A percentile compares a stretch with the other conserved stretches of the same genome.
These are phyloP conservation scores for Cryptococcus sp. DNA, from an alignment of 1,284 basidiomycete species.

Conservation along the genomic window DNA sequence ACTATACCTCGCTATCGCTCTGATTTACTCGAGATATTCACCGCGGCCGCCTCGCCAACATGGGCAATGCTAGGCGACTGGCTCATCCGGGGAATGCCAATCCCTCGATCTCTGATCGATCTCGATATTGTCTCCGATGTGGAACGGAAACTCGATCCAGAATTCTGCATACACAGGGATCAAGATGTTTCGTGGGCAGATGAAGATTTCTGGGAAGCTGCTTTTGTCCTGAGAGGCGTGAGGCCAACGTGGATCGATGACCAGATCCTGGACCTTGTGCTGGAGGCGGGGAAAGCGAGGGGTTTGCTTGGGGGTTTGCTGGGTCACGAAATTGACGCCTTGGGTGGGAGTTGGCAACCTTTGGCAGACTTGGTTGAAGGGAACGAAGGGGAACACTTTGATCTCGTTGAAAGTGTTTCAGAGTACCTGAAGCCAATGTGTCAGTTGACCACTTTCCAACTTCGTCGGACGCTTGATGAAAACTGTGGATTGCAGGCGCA, in stretches of 20 bases:
- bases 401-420: constrained; percentile 47
- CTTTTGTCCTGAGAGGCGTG: constrained; percentile 59
- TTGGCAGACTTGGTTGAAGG: constrained; percentile 5
- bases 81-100: constrained; percentile 68
- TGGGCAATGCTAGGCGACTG: constrained; percentile 70
- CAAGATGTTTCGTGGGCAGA: constrained; percentile 60
- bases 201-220: constrained; percentile 73
- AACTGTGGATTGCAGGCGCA: constrained; percentile 69
- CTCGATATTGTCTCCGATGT: constrained; percentile 18
- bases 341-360: constrained; percentile 28
- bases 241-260: neutral
- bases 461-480: constrained; percentile 60
- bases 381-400: constrained; percentile 2
- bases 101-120: constrained; percentile 21
- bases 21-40: constrained; percentile 53
- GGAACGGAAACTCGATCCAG: constrained; percentile 57
- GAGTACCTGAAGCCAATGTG: constrained; percentile 62
- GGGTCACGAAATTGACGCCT: constrained; percentile 7
- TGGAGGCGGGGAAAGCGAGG: constrained; percentile 71
- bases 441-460: constrained; percentile 54
- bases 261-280: constrained; percentile 57
- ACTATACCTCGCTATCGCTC: neutral
- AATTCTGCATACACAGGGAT: constrained; percentile 75
- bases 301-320: constrained; percentile 61
- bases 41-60: constrained; percentile 60